These are phyloP conservation scores for Myriosclerotinia scirpicola DNA, from an alignment of 2,329 filamentous ascomycete species.

Conservation along the genomic window DNA sequence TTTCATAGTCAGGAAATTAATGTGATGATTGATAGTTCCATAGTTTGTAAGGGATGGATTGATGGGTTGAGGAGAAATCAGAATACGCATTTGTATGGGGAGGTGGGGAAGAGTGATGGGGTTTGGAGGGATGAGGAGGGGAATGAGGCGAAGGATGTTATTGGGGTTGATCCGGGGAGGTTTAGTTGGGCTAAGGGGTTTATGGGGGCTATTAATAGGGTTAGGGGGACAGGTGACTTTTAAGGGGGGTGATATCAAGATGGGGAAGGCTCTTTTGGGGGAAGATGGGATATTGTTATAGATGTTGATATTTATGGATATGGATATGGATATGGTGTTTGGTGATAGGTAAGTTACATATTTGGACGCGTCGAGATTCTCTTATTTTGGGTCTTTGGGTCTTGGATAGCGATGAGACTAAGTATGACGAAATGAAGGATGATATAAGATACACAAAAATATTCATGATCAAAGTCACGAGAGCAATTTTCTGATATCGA, in stretches of 20 bases:
- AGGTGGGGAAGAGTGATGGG: conserved; percentile 54
- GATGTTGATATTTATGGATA: not conserved
- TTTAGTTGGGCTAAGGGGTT: conserved; percentile 60
- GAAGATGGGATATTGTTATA: not conserved
- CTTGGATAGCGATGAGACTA: not conserved
- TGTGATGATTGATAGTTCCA: conserved; percentile 65
- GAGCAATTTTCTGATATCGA: not conserved
- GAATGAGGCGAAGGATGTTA: conserved; percentile 49
- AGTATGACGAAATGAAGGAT: not conserved
- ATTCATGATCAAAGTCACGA: not conserved
- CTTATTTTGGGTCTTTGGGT: not conserved
- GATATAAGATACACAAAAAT: not conserved
- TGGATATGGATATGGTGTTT: not conserved
- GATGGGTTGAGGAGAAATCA: conserved; percentile 63
- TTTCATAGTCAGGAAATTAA: conserved; percentile 78
- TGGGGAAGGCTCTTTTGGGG: not conserved
- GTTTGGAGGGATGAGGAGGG: conserved; percentile 59
- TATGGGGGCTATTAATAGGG: conserved; percentile 57
- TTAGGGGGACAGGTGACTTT: conserved; percentile 57
- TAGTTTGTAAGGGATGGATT: conserved; percentile 63
- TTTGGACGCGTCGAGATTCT: not conserved
- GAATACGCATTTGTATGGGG: conserved; percentile 62
- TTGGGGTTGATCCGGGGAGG: conserved; percentile 53
- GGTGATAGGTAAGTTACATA: not conserved
- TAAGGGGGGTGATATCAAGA: conserved; percentile 1